Conservation (phyloP, 2,329 filamentous ascomycete species). For the Fonsecaea pugnacius region DNA sequence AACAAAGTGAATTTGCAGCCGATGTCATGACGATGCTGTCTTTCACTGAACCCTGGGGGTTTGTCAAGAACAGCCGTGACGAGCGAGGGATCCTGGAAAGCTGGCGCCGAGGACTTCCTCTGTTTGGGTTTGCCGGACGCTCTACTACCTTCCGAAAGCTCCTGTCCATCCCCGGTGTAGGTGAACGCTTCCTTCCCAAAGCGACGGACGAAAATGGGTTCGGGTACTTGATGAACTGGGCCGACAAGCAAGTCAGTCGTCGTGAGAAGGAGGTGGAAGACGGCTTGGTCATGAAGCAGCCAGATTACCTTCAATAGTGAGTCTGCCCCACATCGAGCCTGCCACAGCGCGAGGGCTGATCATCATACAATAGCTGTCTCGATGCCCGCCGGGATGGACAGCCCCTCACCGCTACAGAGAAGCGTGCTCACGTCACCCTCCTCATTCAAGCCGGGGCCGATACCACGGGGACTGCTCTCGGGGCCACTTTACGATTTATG, state of each 20-base stretch:
- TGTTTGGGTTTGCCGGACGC: slow-evolving; percentile 7
- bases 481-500: slow-evolving; percentile 73
- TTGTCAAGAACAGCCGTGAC: slow-evolving; percentile 6
- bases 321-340: neutral
- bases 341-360: neutral
- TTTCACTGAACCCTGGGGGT: slow-evolving; percentile 14
- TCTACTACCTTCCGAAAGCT: slow-evolving; percentile 2
- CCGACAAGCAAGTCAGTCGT: slow-evolving; percentile 1
- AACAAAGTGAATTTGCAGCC: slow-evolving; percentile 9
- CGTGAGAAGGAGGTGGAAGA: neutral
- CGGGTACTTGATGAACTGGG: slow-evolving; percentile 9
- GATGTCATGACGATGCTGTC: slow-evolving; percentile 16
- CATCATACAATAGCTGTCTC: slow-evolving; percentile 20
- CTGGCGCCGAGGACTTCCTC: slow-evolving; percentile 4
- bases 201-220: neutral
- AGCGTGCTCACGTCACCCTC: slow-evolving; percentile 16
- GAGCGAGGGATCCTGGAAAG: neutral
- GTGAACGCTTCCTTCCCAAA: neutral
- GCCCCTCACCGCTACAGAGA: slow-evolving; percentile 12
- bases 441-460: slow-evolving; percentile 69
- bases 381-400: slow-evolving; percentile 19
- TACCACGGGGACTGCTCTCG: slow-evolving; percentile 75
- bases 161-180: neutral
- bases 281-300: slow-evolving; percentile 2
- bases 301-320: slow-evolving; percentile 28